Conservation (phyloP, 225 moss, liverwort and hornwort genomes). For the Thuidium tamariscinum region DNA sequence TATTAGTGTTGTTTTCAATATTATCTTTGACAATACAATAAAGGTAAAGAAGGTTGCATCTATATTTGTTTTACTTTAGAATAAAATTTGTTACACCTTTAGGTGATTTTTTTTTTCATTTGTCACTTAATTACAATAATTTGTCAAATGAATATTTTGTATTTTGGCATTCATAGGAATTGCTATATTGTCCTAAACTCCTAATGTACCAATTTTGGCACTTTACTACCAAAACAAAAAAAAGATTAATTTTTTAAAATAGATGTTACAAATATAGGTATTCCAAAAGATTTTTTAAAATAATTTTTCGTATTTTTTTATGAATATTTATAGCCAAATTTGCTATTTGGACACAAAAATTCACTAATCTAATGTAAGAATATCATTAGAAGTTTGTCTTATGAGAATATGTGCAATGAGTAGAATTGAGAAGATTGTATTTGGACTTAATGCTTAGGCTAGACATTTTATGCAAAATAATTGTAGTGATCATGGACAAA, state of each 20-base stretch:
- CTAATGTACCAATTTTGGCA: neutral
- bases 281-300: accelerated
- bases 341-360: accelerated
- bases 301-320: accelerated
- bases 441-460: neutral
- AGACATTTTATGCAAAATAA: neutral
- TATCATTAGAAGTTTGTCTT: neutral
- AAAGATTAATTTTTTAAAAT: neutral
- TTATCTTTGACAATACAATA: neutral
- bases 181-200: accelerated
- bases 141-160: too few species aligned
- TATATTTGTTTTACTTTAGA: neutral
- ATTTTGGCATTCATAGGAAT: neutral
- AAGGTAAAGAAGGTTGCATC: neutral
- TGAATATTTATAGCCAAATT: too few species aligned
- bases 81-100: accelerated
- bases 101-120: neutral
- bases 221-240: too few species aligned
- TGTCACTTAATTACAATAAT: neutral
- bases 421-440: neutral
- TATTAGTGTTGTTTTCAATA: neutral
- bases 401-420: accelerated
- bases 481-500: neutral
- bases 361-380: neutral
- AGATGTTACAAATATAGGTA: neutral